Base-by-base conservation (phyloP, 2,329 filamentous ascomycete species). In the Falciphora oryzae region DNA sequence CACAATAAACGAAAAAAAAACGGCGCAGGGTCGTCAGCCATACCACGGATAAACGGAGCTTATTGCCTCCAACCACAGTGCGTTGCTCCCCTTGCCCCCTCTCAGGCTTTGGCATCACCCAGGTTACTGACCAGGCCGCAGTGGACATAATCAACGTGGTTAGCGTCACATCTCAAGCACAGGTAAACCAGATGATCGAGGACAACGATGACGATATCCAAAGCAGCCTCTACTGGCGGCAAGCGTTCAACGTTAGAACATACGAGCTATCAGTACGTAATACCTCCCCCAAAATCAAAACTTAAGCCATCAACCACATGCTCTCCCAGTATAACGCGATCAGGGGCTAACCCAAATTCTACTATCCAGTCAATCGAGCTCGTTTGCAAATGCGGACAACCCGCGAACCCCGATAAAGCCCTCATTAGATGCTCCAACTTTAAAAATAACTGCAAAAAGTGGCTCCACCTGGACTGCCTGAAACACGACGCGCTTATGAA, bases 81-180 rank as follows among this genome's bases (percentile, higher is more conserved):
- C 70, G 82, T 74, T 32, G 10, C 2, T 6, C 31, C 31, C 31
- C 31, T 32, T 8, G 4, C 7, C 31, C 31, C 29, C 18, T 31
- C 38, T 22, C 38, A 50, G 38, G 22, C 16, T 44, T 18, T 44
- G 38, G 31, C 7, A 59, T 62, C 57, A 58, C 25, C 65, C 58
- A 11, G 27, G 56, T 61, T 32, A 22, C 31, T n/a, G 25, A 50
- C 58, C 11, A 35, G 5, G 10, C 10, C 57, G 56, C 67, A 85
- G 84, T 92, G 88, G 88, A 90, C 65, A 84, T 92, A 57, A 89
- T 92, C 73, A 89, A 91, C 67, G 89, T 89, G 5, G 83, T 87
- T 71, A 87, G 87, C 63, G 87, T 92, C 22, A 86, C 88, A 25
- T 83, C 83, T 31, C 78, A 78, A 59, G 84, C 88, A 1, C 78